These are phyloP conservation scores for Fusarium sublunatum DNA, from an alignment of 2,329 filamentous ascomycete genomes.

Conservation along the genomic window DNA sequence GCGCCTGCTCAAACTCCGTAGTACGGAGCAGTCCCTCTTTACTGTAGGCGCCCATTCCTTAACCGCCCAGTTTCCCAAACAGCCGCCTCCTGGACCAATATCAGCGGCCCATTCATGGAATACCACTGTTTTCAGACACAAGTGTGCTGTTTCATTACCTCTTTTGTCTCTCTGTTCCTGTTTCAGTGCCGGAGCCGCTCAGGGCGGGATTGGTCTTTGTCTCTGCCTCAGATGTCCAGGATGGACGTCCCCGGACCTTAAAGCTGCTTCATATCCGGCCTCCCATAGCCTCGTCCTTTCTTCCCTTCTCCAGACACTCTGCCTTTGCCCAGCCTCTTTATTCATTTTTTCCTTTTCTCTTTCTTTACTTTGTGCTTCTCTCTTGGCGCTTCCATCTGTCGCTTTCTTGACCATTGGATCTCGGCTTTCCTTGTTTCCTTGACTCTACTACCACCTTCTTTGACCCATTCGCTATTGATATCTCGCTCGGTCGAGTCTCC, in stretches of 20 bases:
- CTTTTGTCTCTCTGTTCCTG: conserved; percentile 39
- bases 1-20: conserved; percentile 44
- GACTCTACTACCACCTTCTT: conserved; percentile 18
- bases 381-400: conserved; percentile 45
- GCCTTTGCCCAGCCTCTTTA: conserved; percentile 37
- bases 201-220: conserved; percentile 47
- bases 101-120: conserved; percentile 56
- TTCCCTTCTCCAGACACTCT: conserved; percentile 43
- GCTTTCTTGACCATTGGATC: conserved; percentile 40
- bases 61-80: conserved; percentile 53
- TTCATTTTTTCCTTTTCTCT: conserved; percentile 37
- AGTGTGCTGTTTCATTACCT: conserved; percentile 63
- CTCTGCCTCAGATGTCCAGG: conserved; percentile 30
- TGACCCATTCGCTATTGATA: conserved; percentile 33
- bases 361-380: conserved; percentile 44
- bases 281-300: conserved; percentile 39
- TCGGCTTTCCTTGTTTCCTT: conserved; percentile 30
- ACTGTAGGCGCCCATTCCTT: conserved; percentile 42
- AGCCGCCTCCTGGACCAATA: conserved; percentile 65
- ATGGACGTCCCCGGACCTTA: conserved; percentile 41
- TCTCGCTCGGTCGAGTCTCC: conserved; percentile 34
- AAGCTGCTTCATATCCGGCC: conserved; percentile 49
- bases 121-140: conserved; percentile 62
- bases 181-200: conserved; percentile 49
- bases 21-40: conserved; percentile 19